phyloP scores from a whole-genome alignment of 805 yeast genomes.

The Candida schatavii region DNA sequence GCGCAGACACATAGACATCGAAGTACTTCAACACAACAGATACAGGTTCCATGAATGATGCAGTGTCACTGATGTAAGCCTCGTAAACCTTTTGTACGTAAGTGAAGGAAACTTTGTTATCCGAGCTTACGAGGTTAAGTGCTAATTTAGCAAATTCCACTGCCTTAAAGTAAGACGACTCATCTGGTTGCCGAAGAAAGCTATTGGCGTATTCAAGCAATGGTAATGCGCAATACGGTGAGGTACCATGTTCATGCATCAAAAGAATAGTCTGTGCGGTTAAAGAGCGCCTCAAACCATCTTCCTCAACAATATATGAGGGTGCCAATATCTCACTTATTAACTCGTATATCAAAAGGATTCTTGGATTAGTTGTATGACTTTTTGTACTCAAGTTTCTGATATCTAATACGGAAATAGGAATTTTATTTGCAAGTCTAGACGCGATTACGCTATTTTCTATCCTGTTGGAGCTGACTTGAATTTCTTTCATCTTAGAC shows the following conservation, averaged over 20 bases:
- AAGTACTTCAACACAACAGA: conserved; percentile 28
- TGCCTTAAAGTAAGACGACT: conserved; percentile 32
- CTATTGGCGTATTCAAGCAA: conserved; percentile 38
- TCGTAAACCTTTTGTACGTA: conserved; percentile 39
- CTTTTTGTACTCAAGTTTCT: conserved; percentile 22
- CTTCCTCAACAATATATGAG: conserved; percentile 22
- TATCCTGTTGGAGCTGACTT: conserved; percentile 23
- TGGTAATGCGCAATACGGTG: conserved; percentile 38
- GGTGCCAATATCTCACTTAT: conserved; percentile 38
- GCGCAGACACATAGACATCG: conserved; percentile 14
- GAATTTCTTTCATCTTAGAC: conserved; percentile 29
- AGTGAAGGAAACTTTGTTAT: conserved; percentile 29
- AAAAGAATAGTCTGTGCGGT: conserved; percentile 30
- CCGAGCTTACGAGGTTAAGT: conserved; percentile 31
- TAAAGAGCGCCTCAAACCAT: conserved; percentile 27
- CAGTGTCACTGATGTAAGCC: conserved; percentile 40
- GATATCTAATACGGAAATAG: conserved; percentile 39
- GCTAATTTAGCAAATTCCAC: conserved; percentile 42
- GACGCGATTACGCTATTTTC: conserved; percentile 19
- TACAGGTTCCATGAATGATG: conserved; percentile 40
- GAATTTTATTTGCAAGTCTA: conserved; percentile 26
- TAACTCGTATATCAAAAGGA: conserved; percentile 37
- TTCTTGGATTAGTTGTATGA: conserved; percentile 22
- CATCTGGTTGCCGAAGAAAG: conserved; percentile 24
- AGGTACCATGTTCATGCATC: conserved; percentile 38